Base-by-base conservation (phyloP, 148 eudicot genomes). In the Chenopodium album region DNA sequence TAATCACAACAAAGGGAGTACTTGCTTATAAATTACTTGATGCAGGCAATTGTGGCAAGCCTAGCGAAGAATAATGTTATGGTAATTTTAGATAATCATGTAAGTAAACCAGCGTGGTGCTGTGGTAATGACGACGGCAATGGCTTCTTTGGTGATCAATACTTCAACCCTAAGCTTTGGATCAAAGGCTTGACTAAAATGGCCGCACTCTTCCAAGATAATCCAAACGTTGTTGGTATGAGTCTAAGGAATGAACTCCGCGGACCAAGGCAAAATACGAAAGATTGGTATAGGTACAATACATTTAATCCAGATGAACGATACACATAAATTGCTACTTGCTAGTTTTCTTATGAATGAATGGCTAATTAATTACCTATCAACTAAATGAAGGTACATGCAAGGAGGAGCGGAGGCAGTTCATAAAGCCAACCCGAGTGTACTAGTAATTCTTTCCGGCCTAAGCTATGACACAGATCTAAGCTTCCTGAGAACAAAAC, bases 191-290 rank as follows among this genome's bases (percentile, higher is more conserved):
- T 94, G 79, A 83, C 87, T 10, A 82, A 65, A 77, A 90, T 96
- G 86, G 99, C 99, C 76, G 85, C 94, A 26, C 83, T 91, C 77
- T 92, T 92, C 32, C 92, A 80, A n/a, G 83, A 62, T 76, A 82
- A 82, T 62, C 76, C 87, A n/a, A 80, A 89, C 86, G 97, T 96
- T 4, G 86, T 96, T 52, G 99, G 88, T 4, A 92, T 96, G 98
- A 92, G 97, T 89, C 84, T 96, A 85, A 87, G 99, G 85, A 96
- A 96, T 83, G 99, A 96, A 77, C 97, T 96, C 10, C 90, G 99
- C 2, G 99, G 99, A 11, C 90, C 92, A 20, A 87, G 59, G 72
- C 89, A 91, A 71, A 93, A 96, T 72, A 85, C 82, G 0, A 64
- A 79, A 7, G 97, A 92, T 82, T 96, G 98, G 99, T 92, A 92